These are phyloP conservation scores for Torulaspora maleeae DNA, from an alignment of 805 yeast species.

Conservation along the genomic window DNA sequence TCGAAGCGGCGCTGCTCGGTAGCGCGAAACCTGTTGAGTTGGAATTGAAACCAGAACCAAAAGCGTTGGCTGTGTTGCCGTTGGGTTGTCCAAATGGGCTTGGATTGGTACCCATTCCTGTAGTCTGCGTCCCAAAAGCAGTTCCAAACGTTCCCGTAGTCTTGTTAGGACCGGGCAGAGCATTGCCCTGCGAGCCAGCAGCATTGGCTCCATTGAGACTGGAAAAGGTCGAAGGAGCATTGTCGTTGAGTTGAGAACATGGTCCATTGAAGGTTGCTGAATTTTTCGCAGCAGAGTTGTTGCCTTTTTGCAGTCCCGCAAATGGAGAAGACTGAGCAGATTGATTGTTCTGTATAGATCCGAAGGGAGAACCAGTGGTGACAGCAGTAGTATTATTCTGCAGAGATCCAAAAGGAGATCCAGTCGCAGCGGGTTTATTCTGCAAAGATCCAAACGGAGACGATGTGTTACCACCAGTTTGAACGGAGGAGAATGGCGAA, in stretches of 20 bases:
- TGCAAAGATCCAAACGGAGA: constrained; percentile 10
- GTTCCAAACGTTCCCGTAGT: constrained; percentile 4
- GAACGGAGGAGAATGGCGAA: constrained; percentile 1
- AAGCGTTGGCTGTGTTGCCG: background rate
- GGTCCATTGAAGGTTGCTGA: background rate
- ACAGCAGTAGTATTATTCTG: constrained; percentile 1
- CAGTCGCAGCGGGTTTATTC: background rate
- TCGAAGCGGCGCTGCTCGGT: constrained; percentile 2
- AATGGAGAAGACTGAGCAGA: background rate
- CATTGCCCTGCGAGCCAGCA: background rate
- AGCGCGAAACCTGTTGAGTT: background rate
- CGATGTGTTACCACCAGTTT: background rate
- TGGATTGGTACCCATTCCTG: background rate
- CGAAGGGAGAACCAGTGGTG: constrained; percentile 10
- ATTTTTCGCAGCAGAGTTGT: too few relatives aligned
- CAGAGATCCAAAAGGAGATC: constrained; percentile 6
- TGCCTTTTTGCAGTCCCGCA: constrained; percentile 1
- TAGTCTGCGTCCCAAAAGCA: background rate
- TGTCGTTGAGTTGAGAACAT: background rate
- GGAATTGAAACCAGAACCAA: constrained; percentile 2
- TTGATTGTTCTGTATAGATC: constrained; percentile 6
- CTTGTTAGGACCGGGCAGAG: background rate
- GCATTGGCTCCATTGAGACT: background rate
- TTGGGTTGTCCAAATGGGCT: constrained; percentile 1
- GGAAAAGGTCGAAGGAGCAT: background rate